These are phyloP conservation scores for Diplodia corticola DNA, from an alignment of 2,329 filamentous ascomycete species.

Conservation along the genomic window DNA sequence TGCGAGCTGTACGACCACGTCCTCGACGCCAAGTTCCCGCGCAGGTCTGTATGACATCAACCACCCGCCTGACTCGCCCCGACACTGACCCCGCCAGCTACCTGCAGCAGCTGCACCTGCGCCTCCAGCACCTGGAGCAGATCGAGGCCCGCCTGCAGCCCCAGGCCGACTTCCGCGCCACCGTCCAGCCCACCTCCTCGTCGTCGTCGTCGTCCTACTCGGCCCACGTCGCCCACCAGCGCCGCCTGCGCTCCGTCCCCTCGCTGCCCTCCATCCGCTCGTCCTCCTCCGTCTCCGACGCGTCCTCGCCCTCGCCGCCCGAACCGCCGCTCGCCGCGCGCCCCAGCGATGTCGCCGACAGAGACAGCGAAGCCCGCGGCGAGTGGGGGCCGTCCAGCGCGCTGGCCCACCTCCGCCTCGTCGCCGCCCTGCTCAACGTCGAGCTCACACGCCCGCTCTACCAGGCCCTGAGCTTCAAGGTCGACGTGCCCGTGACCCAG, in stretches of 20 bases:
- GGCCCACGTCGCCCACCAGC: neutral
- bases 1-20: conserved; percentile 21
- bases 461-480: conserved; percentile 8
- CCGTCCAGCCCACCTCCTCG: neutral
- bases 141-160: neutral
- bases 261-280: conserved; percentile 4
- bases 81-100: conserved; percentile 4
- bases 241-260: conserved; percentile 11
- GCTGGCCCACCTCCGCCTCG: conserved; percentile 16
- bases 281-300: conserved; percentile 10
- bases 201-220: neutral
- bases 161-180: neutral
- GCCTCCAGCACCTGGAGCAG: conserved; percentile 21
- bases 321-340: neutral
- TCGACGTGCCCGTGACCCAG: conserved; percentile 16
- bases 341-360: neutral
- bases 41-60: conserved; percentile 18
- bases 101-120: conserved; percentile 15
- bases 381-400: conserved; percentile 22
- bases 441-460: conserved; percentile 18
- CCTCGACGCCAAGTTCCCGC: conserved; percentile 18
- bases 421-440: conserved; percentile 15
- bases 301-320: neutral
- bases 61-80: neutral
- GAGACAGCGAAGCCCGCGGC: neutral